Evolutionary conservation across 495 filamentous ascomycete species (phyloP).

Genomic region (Trypethelium eluteriae): DNA sequence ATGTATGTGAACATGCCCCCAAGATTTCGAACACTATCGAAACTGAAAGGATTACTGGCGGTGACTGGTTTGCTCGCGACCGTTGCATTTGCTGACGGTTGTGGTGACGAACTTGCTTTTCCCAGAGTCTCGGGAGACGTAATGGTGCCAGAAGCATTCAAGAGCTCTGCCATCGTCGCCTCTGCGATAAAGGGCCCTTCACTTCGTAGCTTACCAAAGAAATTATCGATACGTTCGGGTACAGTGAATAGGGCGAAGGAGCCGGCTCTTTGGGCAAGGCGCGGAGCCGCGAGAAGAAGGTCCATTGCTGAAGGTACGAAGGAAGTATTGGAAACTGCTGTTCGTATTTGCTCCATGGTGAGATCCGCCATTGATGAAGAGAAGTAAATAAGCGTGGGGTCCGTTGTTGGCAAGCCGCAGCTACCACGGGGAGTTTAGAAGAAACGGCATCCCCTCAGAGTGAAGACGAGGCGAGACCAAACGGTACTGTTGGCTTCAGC

Average conservation of each 20-base stretch:
- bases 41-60: constrained; percentile 19
- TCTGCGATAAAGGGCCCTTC: constrained; percentile 56
- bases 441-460: neutral
- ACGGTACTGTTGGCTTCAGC: neutral
- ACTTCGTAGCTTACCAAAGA: constrained; percentile 42
- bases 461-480: neutral
- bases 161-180: constrained; percentile 35
- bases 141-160: constrained; percentile 32
- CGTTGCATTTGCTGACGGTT: constrained; percentile 32
- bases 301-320: constrained; percentile 29
- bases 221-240: constrained; percentile 55
- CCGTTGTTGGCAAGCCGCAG: neutral
- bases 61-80: neutral
- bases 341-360: constrained; percentile 1
- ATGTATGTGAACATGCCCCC: constrained; percentile 85
- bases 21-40: constrained; percentile 49
- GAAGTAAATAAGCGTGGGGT: neutral
- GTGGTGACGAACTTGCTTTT: constrained; percentile 28
- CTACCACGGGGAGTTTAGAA: neutral
- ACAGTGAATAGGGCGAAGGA: constrained; percentile 49
- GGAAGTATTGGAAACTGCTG: constrained; percentile 17
- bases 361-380: neutral
- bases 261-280: constrained; percentile 56
- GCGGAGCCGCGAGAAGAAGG: constrained; percentile 40
- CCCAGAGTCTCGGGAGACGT: constrained; percentile 23